These are phyloP conservation scores for Reticulascus tulasneorum DNA, from an alignment of 2,329 filamentous ascomycete species.

Conservation along the genomic window DNA sequence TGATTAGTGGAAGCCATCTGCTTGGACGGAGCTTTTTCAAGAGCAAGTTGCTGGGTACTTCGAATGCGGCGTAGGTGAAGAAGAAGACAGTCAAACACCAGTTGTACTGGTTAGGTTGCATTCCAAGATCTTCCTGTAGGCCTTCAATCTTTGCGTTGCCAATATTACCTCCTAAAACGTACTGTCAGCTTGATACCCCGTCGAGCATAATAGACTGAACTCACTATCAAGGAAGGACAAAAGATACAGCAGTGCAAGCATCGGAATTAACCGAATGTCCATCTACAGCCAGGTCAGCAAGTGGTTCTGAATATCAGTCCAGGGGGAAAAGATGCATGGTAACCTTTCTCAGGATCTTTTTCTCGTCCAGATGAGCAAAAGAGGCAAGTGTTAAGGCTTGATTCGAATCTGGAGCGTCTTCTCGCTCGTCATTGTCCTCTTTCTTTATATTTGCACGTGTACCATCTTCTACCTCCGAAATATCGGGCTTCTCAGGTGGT, in stretches of 20 bases:
- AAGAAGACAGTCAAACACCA: slow-evolving; percentile 70
- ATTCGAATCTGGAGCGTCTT: slow-evolving; percentile 2
- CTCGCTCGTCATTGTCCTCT: slow-evolving; percentile 3
- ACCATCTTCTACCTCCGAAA: slow-evolving; percentile 6
- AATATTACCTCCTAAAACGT: slow-evolving; percentile 51
- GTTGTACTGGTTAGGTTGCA: slow-evolving; percentile 68
- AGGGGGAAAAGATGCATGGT: no score
- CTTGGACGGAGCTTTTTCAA: slow-evolving; percentile 71
- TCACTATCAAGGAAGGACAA: slow-evolving; percentile 63
- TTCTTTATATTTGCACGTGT: not conserved
- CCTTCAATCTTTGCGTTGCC: slow-evolving; percentile 64
- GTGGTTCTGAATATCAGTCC: slow-evolving; percentile 4
- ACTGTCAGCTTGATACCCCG: not conserved
- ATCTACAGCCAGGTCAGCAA: slow-evolving; percentile 29
- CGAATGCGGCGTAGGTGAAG: slow-evolving; percentile 72
- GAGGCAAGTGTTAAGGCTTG: slow-evolving; percentile 4
- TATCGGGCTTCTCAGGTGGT: slow-evolving; percentile 7
- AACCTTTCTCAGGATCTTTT: slow-evolving; percentile 54
- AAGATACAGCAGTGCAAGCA: slow-evolving; percentile 65
- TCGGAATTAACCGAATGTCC: slow-evolving; percentile 50
- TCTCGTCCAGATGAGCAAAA: slow-evolving; percentile 46
- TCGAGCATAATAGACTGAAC: slow-evolving; percentile 3
- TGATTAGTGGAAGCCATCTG: slow-evolving; percentile 72
- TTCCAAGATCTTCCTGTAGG: slow-evolving; percentile 46
- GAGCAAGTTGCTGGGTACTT: slow-evolving; percentile 72